phyloP scores from a whole-genome alignment of 23 red algal genomes.

The Pyropia yezoensis region DNA sequence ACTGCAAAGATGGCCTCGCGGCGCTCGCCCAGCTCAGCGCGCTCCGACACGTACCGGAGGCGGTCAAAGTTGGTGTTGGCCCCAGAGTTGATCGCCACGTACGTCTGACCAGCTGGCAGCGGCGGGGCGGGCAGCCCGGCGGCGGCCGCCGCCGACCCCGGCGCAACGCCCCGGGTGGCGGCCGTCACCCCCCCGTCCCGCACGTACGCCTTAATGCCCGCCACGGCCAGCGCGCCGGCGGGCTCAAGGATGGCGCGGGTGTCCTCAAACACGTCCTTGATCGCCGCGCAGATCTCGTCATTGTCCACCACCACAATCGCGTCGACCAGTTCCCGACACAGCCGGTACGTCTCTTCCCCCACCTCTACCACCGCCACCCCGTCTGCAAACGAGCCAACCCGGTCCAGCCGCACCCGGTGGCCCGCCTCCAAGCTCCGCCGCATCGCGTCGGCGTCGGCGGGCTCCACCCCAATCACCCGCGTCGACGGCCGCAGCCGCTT shows the following conservation, averaged over 20 bases:
- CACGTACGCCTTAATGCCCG: slow-evolving; percentile 74
- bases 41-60: slow-evolving; percentile 83
- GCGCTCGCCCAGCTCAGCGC: slow-evolving; percentile 87
- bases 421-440: slow-evolving; percentile 55
- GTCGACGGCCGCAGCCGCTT: slow-evolving; percentile 81
- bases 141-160: not conserved
- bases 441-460: slow-evolving; percentile 86
- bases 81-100: slow-evolving; percentile 72
- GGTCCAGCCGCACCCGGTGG: slow-evolving; percentile 48
- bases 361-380: slow-evolving; percentile 91
- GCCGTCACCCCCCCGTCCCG: slow-evolving; percentile 7
- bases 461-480: slow-evolving; percentile 79
- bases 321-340: slow-evolving; percentile 77
- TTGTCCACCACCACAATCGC: slow-evolving; percentile 79
- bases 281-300: slow-evolving; percentile 97
- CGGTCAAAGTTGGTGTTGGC: slow-evolving; percentile 98
- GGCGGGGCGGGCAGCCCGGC: too few species aligned
- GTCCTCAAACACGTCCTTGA: slow-evolving; percentile 99
- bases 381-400: slow-evolving; percentile 85
- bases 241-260: slow-evolving; percentile 94
- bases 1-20: slow-evolving; percentile 94
- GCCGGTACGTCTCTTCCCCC: slow-evolving; percentile 77
- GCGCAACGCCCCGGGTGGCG: not conserved
- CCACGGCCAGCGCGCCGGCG: slow-evolving; percentile 82
- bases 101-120: slow-evolving; percentile 2